These are phyloP conservation scores for Chaetomium cochliodes DNA, from an alignment of 495 filamentous ascomycete genomes.

Conservation along the genomic window DNA sequence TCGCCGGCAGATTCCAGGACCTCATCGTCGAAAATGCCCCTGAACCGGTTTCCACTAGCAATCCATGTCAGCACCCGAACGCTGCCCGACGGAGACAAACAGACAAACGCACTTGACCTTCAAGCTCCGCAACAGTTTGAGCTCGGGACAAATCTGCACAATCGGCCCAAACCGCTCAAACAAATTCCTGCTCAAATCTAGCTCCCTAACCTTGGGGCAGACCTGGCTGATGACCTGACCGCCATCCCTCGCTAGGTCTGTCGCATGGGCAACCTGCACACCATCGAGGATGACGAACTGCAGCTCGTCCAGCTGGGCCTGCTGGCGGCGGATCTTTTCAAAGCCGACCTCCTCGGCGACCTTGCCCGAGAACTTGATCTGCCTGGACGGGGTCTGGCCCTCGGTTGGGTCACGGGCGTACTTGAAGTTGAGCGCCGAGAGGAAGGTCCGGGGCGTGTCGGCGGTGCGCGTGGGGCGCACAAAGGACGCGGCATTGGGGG, in stretches of 20 bases:
- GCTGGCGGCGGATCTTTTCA: conserved; percentile 80
- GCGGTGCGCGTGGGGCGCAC: conserved; percentile 70
- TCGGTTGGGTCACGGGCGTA: conserved; percentile 63
- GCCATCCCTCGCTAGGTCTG: conserved; percentile 36
- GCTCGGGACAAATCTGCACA: conserved; percentile 62
- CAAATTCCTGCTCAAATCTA: conserved; percentile 85
- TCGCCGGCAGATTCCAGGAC: conserved; percentile 34
- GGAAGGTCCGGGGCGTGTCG: conserved; percentile 67
- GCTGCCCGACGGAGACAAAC: conserved; percentile 41
- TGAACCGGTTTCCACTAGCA: conserved; percentile 74
- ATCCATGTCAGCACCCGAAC: not conserved
- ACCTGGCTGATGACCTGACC: conserved; percentile 43
- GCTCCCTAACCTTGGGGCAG: conserved; percentile 68
- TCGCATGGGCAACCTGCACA: conserved; percentile 54
- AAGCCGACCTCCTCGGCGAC: conserved; percentile 94
- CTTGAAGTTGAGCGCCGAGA: conserved; percentile 77
- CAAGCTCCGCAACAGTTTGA: conserved; percentile 62
- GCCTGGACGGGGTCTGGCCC: conserved; percentile 31
- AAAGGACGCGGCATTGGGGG: conserved; percentile 76
- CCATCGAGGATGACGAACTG: conserved; percentile 80
- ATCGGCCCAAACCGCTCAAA: conserved; percentile 66
- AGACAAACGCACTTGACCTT: conserved; percentile 63
- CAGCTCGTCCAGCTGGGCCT: conserved; percentile 73
- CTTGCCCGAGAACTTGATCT: conserved; percentile 75
- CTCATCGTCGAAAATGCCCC: conserved; percentile 39